These are phyloP conservation scores for Mycena rebaudengoi DNA, from an alignment of 768 basidiomycete species.

Conservation along the genomic window DNA sequence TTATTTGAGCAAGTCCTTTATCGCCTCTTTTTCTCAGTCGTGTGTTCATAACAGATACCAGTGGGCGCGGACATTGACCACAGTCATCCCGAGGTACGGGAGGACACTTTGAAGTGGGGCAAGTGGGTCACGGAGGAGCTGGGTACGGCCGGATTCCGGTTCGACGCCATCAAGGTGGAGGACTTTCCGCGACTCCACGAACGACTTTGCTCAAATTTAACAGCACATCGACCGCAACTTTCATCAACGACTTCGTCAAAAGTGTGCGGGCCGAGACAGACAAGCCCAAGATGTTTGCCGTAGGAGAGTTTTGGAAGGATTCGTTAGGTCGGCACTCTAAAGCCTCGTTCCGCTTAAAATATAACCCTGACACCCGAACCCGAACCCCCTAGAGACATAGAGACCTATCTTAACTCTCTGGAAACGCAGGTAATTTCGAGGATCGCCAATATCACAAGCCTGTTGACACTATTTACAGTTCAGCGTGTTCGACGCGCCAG, in stretches of 20 bases:
- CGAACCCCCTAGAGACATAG: constrained; percentile 32
- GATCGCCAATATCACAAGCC: not conserved
- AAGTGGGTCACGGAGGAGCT: constrained; percentile 57
- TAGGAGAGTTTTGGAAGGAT: constrained; percentile 57
- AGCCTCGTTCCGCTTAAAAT: no score
- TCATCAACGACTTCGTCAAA: constrained; percentile 45
- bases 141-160: constrained; percentile 39
- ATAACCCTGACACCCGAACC: no score
- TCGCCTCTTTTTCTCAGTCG: not conserved
- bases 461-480: constrained; percentile 41
- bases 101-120: constrained; percentile 67
- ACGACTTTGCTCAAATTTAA: not conserved
- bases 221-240: constrained; percentile 43
- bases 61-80: constrained; percentile 59
- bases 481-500: constrained; percentile 74
- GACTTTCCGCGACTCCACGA: not conserved
- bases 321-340: no score
- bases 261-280: constrained; percentile 44
- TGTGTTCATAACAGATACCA: constrained; percentile 3
- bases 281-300: constrained; percentile 49
- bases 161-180: constrained; percentile 50
- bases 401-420: constrained; percentile 30
- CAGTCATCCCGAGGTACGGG: constrained; percentile 64
- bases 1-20: constrained; percentile 53
- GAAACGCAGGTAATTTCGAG: constrained; percentile 32